phyloP scores from a whole-genome alignment of 2,329 filamentous ascomycete species.

The Samsoniella hepiali region DNA sequence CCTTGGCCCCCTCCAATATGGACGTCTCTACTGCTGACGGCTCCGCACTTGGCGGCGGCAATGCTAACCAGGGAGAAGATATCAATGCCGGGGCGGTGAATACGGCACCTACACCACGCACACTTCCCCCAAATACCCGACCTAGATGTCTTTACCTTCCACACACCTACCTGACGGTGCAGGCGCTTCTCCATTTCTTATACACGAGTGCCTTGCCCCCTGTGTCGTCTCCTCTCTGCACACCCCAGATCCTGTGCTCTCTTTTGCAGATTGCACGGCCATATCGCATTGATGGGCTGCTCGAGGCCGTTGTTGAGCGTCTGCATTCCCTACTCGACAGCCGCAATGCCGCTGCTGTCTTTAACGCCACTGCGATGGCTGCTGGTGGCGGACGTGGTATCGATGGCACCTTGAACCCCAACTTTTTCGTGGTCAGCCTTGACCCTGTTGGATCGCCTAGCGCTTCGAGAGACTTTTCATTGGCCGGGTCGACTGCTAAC shows the following conservation, averaged over 20 bases:
- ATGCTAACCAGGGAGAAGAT: constrained; percentile 40
- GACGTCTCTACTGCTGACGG: constrained; percentile 39
- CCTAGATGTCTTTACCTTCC: constrained; percentile 89
- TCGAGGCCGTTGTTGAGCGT: constrained; percentile 89
- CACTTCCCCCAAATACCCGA: constrained; percentile 60
- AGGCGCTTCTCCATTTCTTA: constrained; percentile 86
- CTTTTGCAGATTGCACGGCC: constrained; percentile 89
- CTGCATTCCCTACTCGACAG: constrained; percentile 87
- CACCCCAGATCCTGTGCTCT: constrained; percentile 92
- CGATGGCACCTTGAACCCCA: constrained; percentile 62
- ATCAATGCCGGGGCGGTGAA: constrained; percentile 44
- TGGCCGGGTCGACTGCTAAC: constrained; percentile 30
- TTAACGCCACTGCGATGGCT: constrained; percentile 97
- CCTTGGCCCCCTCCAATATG: constrained; percentile 41
- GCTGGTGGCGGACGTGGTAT: constrained; percentile 87
- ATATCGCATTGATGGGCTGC: constrained; percentile 86
- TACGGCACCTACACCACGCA: constrained; percentile 54
- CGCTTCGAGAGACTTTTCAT: constrained; percentile 33
- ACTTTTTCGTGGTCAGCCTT: constrained; percentile 54
- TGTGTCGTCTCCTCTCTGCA: constrained; percentile 73
- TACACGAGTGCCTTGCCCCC: constrained; percentile 88
- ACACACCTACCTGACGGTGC: constrained; percentile 84
- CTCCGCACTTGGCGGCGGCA: constrained; percentile 33
- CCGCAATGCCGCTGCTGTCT: constrained; percentile 91
- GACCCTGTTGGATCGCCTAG: constrained; percentile 40